Evolutionary conservation across 805 yeast species (phyloP).

Genomic region (Candida sphagnicola): DNA sequence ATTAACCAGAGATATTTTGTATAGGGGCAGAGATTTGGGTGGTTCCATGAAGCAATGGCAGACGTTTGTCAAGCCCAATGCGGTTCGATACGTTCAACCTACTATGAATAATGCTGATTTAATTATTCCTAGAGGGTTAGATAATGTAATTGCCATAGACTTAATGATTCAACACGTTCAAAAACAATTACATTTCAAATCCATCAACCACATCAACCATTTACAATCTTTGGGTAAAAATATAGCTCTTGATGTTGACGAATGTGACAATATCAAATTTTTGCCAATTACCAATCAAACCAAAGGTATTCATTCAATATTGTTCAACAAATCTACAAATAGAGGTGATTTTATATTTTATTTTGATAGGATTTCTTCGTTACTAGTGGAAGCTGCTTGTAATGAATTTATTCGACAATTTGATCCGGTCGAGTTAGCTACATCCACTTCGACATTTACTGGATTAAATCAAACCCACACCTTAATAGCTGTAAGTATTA

Average conservation of each 20-base stretch:
- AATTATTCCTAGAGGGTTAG: constrained; percentile 87
- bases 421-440: constrained; percentile 27
- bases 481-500: constrained; percentile 70
- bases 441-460: constrained; percentile 13
- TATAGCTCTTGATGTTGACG: constrained; percentile 21
- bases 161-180: constrained; percentile 76
- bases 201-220: constrained; percentile 62
- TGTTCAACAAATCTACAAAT: constrained; percentile 51
- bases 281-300: constrained; percentile 62
- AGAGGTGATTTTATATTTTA: constrained; percentile 82
- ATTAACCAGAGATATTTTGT: constrained; percentile 78
- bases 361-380: constrained; percentile 76
- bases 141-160: constrained; percentile 74
- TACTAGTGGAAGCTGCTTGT: constrained; percentile 60
- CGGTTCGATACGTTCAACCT: constrained; percentile 69
- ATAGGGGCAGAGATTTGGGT: constrained; percentile 77
- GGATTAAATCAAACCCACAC: constrained; percentile 47
- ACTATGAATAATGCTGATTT: constrained; percentile 79
- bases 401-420: constrained; percentile 51
- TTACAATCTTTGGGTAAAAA: constrained; percentile 53
- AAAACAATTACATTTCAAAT: constrained; percentile 63
- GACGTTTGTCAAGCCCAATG: constrained; percentile 86
- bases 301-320: constrained; percentile 64
- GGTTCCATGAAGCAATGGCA: constrained; percentile 92
- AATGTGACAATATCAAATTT: constrained; percentile 28